phyloP scores from a whole-genome alignment of 2,329 filamentous ascomycete genomes.

The Talaromyces albobiverticillius region DNA sequence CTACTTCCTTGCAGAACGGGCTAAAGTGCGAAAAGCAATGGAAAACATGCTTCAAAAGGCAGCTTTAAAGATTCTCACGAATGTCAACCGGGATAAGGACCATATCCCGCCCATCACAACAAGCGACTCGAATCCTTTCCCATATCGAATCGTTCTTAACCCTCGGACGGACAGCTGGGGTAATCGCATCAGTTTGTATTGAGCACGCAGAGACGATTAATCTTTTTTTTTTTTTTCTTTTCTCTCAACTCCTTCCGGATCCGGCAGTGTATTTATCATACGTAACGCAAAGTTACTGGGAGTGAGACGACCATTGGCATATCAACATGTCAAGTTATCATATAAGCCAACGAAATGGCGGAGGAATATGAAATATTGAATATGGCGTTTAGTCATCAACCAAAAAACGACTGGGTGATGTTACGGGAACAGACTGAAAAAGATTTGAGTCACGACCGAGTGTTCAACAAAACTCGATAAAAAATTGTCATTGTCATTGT shows the following conservation, averaged over 20 bases:
- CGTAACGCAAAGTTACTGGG: too few relatives aligned
- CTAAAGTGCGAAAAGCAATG: constrained; percentile 87
- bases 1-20: constrained; percentile 60
- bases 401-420: too few relatives aligned
- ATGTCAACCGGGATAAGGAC: constrained; percentile 84
- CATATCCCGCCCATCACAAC: constrained; percentile 97
- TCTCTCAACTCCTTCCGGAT: too few relatives aligned
- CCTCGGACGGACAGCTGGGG: constrained; percentile 78
- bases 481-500: constrained; percentile 2
- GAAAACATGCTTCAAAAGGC: constrained; percentile 83
- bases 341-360: too few relatives aligned
- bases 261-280: too few relatives aligned
- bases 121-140: constrained; percentile 87
- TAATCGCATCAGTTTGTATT: constrained; percentile 74
- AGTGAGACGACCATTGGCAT: too few relatives aligned
- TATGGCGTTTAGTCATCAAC: too few relatives aligned
- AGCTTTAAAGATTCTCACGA: constrained; percentile 83
- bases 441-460: too few relatives aligned
- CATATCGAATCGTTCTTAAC: constrained; percentile 88
- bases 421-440: too few relatives aligned
- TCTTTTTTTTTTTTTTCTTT: too few relatives aligned
- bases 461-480: neutral
- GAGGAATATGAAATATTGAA: too few relatives aligned
- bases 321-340: too few relatives aligned
- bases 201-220: constrained; percentile 20